A percentile compares a stretch with the other conserved stretches of the same genome.
These are phyloP conservation scores for Globisporangium uncinulatum DNA, from an alignment of 352 stramenopile genomes.

Conservation along the genomic window DNA sequence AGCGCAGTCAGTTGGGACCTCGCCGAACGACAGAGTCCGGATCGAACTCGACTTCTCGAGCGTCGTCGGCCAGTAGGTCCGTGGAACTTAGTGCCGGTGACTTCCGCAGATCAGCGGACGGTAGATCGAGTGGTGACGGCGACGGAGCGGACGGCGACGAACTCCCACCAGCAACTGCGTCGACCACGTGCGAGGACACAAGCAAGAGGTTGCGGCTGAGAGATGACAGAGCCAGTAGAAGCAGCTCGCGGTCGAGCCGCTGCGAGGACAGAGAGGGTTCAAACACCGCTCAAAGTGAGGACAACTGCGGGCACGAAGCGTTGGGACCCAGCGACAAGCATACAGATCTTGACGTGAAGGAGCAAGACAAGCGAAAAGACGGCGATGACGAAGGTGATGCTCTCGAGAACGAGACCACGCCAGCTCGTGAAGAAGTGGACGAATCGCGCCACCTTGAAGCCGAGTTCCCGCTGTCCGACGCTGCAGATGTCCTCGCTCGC, in stretches of 20 bases:
- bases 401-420: neutral
- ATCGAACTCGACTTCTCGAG: neutral
- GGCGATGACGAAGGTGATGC: too few relatives aligned
- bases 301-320: neutral
- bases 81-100: neutral
- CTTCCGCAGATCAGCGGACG: neutral
- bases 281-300: neutral
- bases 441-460: neutral
- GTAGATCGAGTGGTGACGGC: neutral
- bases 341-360: neutral
- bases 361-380: neutral
- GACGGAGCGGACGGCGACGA: too few relatives aligned
- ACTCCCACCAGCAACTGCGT: too few relatives aligned
- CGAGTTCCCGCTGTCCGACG: constrained; percentile 6
- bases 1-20: neutral
- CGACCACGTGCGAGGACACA: too few relatives aligned
- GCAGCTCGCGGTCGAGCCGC: too few relatives aligned
- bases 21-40: neutral
- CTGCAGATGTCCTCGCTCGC: constrained; percentile 10
- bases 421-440: neutral
- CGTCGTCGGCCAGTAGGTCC: constrained; percentile 5
- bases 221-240: too few relatives aligned
- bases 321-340: neutral
- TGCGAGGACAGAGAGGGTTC: too few relatives aligned
- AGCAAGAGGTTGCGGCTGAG: too few relatives aligned